Percentiles rank a stretch among this genome's conserved stretches.
These are phyloP conservation scores for Neophaeococcomyces aloes DNA, from an alignment of 2,329 filamentous ascomycete species.

Conservation along the genomic window DNA sequence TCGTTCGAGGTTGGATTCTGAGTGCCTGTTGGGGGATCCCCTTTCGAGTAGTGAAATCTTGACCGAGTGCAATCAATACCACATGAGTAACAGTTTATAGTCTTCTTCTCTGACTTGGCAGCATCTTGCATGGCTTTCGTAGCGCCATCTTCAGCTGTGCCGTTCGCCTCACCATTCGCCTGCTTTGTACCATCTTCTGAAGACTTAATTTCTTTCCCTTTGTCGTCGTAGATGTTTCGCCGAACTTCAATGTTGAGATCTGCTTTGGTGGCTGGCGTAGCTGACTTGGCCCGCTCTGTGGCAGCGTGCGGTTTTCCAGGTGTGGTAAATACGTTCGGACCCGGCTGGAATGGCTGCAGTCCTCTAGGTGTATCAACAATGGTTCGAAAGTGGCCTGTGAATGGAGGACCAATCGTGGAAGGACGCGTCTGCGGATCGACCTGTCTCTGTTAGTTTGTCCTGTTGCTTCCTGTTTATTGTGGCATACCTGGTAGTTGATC, in stretches of 20 bases:
- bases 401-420: constrained; percentile 89
- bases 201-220: constrained; percentile 66
- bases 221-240: constrained; percentile 90
- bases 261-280: constrained; percentile 57
- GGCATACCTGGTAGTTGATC: constrained; percentile 89
- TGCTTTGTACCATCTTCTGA: constrained; percentile 55
- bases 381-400: constrained; percentile 93
- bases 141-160: constrained; percentile 45
- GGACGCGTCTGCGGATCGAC: constrained; percentile 92
- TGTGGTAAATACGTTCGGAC: constrained; percentile 59
- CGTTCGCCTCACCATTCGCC: constrained; percentile 68
- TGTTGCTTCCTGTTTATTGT: not conserved
- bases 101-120: constrained; percentile 53
- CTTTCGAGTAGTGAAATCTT: constrained; percentile 60
- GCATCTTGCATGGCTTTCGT: constrained; percentile 53
- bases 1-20: constrained; percentile 42
- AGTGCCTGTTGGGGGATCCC: constrained; percentile 44
- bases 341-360: constrained; percentile 88
- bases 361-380: constrained; percentile 92
- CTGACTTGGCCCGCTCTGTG: constrained; percentile 61
- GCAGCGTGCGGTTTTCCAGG: constrained; percentile 51
- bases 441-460: constrained; percentile 40
- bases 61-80: constrained; percentile 75
- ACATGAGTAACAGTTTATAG: constrained; percentile 77
- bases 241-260: constrained; percentile 88